Percentiles rank a stretch among this genome's conserved stretches.
Conservation (phyloP, 495 filamentous ascomycete species). For the Cenococcum geophilum region DNA sequence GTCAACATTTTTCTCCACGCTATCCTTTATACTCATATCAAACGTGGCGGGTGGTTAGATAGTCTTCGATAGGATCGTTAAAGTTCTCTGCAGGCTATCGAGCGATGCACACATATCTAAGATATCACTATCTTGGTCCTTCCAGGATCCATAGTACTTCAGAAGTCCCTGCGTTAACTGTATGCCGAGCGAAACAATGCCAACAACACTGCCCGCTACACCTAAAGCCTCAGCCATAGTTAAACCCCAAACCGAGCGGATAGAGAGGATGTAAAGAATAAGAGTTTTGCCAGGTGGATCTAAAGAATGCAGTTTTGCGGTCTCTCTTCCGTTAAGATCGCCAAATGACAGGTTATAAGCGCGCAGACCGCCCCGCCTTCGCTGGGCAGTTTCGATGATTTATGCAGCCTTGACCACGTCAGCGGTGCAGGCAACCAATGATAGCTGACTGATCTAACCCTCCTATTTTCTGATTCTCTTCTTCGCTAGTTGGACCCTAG, state of each 20-base stretch:
- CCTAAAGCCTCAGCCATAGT: not conserved
- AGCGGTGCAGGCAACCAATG: not conserved
- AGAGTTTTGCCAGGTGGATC: not conserved
- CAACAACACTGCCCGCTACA: not conserved
- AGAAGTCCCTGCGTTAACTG: not conserved
- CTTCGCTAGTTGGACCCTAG: not conserved
- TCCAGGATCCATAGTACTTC: conserved; percentile 4
- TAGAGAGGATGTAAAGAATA: not conserved
- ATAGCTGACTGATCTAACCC: not conserved
- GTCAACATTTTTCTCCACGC: conserved; percentile 15
- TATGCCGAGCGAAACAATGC: not conserved
- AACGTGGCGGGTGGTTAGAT: conserved; percentile 16
- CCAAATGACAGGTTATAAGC: not conserved
- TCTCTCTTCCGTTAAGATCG: not conserved
- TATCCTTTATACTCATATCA: conserved; percentile 16
- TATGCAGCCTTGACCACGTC: not conserved
- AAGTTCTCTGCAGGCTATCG: conserved; percentile 13
- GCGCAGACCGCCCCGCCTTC: not conserved
- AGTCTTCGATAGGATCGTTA: conserved; percentile 13
- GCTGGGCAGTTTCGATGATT: not conserved
- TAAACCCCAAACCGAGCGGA: not conserved
- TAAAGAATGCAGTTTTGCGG: not conserved
- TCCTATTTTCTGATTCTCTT: not conserved
- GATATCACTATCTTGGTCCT: conserved; percentile 14
- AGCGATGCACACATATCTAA: conserved; percentile 18